Percentiles rank a stretch among this genome's conserved stretches.
These are phyloP conservation scores for Colletotrichum zoysiae DNA, from an alignment of 2,329 filamentous ascomycete species.

Conservation along the genomic window DNA sequence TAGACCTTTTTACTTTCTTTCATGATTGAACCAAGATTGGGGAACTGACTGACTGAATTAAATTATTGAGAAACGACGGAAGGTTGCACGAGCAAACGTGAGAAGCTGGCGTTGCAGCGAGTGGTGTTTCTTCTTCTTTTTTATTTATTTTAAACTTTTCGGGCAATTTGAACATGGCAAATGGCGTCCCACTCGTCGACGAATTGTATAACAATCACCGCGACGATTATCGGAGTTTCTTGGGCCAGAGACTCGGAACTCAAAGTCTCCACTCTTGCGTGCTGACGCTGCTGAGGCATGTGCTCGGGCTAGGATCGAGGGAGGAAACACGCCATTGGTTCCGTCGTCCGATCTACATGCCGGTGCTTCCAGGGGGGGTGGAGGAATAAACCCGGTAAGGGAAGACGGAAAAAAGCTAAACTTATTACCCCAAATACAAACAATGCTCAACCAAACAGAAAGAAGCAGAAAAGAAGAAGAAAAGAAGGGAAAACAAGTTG, in stretches of 20 bases:
- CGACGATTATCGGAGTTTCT: slow-evolving; percentile 18
- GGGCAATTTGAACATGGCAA: neutral
- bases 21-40: neutral
- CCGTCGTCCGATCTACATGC: slow-evolving; percentile 24
- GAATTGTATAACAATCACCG: neutral
- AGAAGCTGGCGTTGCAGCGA: too few relatives aligned
- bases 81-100: neutral
- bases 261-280: slow-evolving; percentile 3
- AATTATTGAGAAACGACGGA: neutral
- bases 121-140: too few relatives aligned
- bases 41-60: neutral
- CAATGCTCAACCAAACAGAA: neutral
- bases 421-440: neutral
- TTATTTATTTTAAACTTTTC: neutral
- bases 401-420: neutral
- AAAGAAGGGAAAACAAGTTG: neutral
- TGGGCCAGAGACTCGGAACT: slow-evolving; percentile 27
- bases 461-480: neutral
- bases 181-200: neutral
- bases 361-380: neutral
- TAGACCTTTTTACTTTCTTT: slow-evolving; percentile 1
- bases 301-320: slow-evolving; percentile 18
- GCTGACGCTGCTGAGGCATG: neutral
- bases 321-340: slow-evolving; percentile 12
- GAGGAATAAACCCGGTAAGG: neutral